Conservation (phyloP, 2,329 filamentous ascomycete genomes). For the Talaromyces sp. region DNA sequence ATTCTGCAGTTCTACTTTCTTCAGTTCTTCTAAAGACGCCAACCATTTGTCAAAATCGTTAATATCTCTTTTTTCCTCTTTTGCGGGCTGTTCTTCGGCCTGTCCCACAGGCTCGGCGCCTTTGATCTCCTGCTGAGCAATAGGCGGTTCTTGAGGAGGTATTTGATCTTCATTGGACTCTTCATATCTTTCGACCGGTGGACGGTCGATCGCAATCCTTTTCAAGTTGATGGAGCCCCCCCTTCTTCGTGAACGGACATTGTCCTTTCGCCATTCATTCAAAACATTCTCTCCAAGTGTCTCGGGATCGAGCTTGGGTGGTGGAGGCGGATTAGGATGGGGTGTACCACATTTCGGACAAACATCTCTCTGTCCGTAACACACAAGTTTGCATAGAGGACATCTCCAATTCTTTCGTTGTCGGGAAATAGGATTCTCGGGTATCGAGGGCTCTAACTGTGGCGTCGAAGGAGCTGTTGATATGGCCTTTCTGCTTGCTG, state of each 20-base stretch:
- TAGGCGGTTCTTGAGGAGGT: neutral
- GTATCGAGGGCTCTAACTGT: neutral
- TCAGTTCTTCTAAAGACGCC: constrained; percentile 7
- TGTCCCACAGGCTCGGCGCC: constrained; percentile 12
- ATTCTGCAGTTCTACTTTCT: constrained; percentile 1
- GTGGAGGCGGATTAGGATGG: constrained; percentile 21
- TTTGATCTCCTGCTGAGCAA: neutral
- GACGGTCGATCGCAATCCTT: neutral
- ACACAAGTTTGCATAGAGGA: constrained; percentile 27
- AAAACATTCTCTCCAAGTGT: neutral
- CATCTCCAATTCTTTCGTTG: constrained; percentile 28
- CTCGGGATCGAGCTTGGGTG: constrained; percentile 8
- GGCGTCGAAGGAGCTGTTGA: neutral
- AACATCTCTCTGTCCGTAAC: neutral
- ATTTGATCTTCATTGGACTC: neutral
- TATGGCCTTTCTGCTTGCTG: neutral
- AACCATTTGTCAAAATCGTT: constrained; percentile 20
- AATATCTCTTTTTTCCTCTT: constrained; percentile 18
- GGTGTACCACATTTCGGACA: constrained; percentile 32
- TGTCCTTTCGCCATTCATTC: constrained; percentile 11
- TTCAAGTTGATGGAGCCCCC: neutral
- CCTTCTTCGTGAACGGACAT: neutral
- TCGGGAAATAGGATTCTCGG: neutral
- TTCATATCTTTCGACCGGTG: neutral
- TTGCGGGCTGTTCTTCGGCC: neutral